Base-by-base conservation (phyloP, 2,329 filamentous ascomycete species). In the Aspergillus fischeri region DNA sequence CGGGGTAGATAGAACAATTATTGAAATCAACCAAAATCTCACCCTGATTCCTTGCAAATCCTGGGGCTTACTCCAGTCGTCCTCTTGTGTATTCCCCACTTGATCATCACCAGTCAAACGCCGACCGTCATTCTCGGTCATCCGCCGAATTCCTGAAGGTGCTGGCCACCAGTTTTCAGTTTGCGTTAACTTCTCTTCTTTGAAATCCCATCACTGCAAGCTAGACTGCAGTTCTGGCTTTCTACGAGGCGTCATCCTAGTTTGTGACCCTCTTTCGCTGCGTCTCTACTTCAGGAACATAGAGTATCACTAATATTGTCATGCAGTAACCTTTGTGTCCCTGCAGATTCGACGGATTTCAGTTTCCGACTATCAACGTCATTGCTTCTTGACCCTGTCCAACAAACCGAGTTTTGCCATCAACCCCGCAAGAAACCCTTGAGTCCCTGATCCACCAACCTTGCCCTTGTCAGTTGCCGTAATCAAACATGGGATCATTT, bases 401-500 rank as follows among this genome's bases (percentile, higher is more conserved):
- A 27, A 20, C 35, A 24, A 44, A 57, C 44, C 42, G 47, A 41
- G 24, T n/a, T 27, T 29, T 42, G 44, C 51, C 45, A 32, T 21
- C 50, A 52, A 45, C 52, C 45, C 42, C 58, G 49, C 44, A 17
- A 44, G 41, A 11, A 24, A 0, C 41, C 53, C 51, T 49, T 21
- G 29, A 29, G 48, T n/a, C n/a, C 44, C 35, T 14, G 42, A 47
- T 41, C 56, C 48, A 54, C 52, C 52, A 14, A 45, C 48, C 5
- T 35, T 35, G 14, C 32, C 32, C 32, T 35, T 5, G 32, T 35
- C 32, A 32, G 28, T 32, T 32, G 32, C 21, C 38, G 28, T 49
- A 53, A 53, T 27, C 53, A 49, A 57, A 52, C 61, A 80, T 80
- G 77, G 72, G 72, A 44, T 76, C 73, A 65, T 87, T 87, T 75